Conservation (phyloP, 1,139 yeast species). For the Candida pseudocylindracea region DNA sequence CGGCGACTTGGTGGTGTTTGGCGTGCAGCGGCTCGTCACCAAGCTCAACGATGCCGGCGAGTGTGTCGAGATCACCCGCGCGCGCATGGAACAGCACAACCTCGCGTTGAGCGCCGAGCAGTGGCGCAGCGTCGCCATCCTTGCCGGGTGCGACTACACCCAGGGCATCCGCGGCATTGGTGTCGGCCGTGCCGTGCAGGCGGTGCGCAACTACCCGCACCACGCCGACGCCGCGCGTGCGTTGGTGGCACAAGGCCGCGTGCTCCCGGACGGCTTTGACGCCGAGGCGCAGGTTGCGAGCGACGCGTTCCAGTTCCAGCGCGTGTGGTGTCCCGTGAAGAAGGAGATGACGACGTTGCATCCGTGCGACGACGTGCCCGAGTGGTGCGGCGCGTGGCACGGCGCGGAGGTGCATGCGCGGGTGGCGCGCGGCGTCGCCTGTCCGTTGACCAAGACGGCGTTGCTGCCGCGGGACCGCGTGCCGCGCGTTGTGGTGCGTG, state of each 20-base stretch:
- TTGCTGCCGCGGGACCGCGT: too few species aligned
- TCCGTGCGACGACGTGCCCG: slow-evolving; percentile 18
- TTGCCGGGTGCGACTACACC: slow-evolving; percentile 93
- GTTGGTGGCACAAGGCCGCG: slow-evolving; percentile 40
- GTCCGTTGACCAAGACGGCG: background rate
- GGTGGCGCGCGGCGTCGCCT: background rate
- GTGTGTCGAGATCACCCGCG: slow-evolving; percentile 44
- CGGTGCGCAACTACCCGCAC: slow-evolving; percentile 27
- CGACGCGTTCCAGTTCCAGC: slow-evolving; percentile 65
- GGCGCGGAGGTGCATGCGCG: slow-evolving; percentile 1
- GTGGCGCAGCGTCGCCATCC: slow-evolving; percentile 55
- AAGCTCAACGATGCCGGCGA: slow-evolving; percentile 62
- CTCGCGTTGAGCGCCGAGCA: slow-evolving; percentile 30
- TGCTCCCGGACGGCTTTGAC: slow-evolving; percentile 33
- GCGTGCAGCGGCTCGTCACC: slow-evolving; percentile 55
- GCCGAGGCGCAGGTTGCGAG: slow-evolving; percentile 45
- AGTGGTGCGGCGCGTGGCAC: too few species aligned
- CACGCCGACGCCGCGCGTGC: slow-evolving; percentile 34
- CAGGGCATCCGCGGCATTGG: slow-evolving; percentile 74
- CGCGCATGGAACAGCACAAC: slow-evolving; percentile 22
- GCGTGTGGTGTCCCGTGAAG: slow-evolving; percentile 55
- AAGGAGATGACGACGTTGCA: slow-evolving; percentile 30
- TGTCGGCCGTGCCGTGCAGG: slow-evolving; percentile 45
- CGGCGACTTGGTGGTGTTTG: slow-evolving; percentile 80
- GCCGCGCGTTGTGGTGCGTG: too few species aligned